Percentiles rank a stretch among this genome's conserved stretches.
Evolutionary conservation across 805 yeast genomes (phyloP).

Genomic region (Ogataea degrootiae): DNA sequence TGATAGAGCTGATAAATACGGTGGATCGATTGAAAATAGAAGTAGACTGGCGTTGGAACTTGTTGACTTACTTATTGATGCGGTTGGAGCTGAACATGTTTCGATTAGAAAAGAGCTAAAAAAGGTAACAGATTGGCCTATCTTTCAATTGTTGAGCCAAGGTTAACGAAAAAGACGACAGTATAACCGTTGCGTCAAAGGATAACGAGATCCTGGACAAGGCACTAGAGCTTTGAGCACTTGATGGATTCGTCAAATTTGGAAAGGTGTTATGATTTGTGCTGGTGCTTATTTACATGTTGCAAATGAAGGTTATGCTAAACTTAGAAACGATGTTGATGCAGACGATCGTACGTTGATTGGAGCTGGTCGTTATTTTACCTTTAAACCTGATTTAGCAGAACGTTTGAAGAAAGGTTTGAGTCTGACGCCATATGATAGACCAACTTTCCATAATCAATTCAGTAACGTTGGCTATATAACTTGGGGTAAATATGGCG

Average conservation of each 20-base stretch:
- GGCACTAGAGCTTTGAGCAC: constrained; percentile 3
- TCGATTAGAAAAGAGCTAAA: constrained; percentile 36
- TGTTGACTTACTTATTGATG: constrained; percentile 43
- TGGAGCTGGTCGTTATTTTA: constrained; percentile 35
- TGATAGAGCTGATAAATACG: constrained; percentile 38
- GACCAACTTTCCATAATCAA: too few species aligned
- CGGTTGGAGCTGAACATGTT: constrained; percentile 46
- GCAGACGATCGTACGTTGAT: constrained; percentile 42
- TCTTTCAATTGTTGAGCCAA: constrained; percentile 29
- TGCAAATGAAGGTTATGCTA: constrained; percentile 17
- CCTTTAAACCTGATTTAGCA: constrained; percentile 42
- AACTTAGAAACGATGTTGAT: constrained; percentile 14
- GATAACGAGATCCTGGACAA: constrained; percentile 9
- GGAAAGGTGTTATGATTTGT: constrained; percentile 31
- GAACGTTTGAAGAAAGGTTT: constrained; percentile 34
- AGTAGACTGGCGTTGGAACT: constrained; percentile 40
- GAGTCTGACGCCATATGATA: too few species aligned
- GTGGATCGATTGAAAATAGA: constrained; percentile 41
- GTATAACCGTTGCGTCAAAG: constrained; percentile 27
- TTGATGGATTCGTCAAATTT: constrained; percentile 24
- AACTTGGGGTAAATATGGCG: too few species aligned
- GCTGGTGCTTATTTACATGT: constrained; percentile 24
- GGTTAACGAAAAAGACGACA: constrained; percentile 10
- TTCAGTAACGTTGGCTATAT: too few species aligned
- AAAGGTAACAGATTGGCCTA: constrained; percentile 25